A percentile compares a stretch with the other conserved stretches of the same genome.
Evolutionary conservation across 139 green algal genomes (phyloP).

Genomic region (Volvox reticuliferus): DNA sequence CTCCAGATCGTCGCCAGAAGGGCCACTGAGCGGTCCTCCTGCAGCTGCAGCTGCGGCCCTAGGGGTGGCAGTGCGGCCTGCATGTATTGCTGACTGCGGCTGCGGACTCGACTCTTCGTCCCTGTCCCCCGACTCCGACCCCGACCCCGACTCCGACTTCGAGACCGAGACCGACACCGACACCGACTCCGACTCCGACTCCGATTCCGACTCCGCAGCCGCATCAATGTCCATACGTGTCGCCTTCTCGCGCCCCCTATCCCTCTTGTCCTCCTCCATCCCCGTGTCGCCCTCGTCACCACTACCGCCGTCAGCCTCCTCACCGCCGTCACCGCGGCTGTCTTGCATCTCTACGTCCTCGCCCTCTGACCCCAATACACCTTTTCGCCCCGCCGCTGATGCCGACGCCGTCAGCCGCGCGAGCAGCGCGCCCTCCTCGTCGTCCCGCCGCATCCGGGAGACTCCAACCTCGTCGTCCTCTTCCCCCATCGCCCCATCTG

Average conservation of each 20-base stretch:
- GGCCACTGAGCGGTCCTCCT: too few relatives aligned
- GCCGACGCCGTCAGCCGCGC: not conserved
- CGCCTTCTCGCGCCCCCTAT: not conserved
- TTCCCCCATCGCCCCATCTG: not conserved
- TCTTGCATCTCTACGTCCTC: not conserved
- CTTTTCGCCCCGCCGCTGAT: not conserved
- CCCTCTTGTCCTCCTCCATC: too few relatives aligned
- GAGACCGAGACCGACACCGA: too few relatives aligned
- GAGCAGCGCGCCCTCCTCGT: slow-evolving; percentile 28
- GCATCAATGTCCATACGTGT: too few relatives aligned
- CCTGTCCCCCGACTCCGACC: too few relatives aligned
- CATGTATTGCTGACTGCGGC: too few relatives aligned
- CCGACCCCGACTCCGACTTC: too few relatives aligned
- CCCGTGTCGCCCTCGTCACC: not conserved
- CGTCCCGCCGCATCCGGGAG: not conserved
- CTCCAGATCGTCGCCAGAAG: too few relatives aligned
- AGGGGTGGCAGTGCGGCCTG: too few relatives aligned
- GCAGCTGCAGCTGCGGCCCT: too few relatives aligned
- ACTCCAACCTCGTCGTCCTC: slow-evolving; percentile 26
- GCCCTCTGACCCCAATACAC: not conserved
- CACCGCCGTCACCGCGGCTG: not conserved
- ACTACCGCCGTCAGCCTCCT: not conserved
- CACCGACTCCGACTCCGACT: too few relatives aligned
- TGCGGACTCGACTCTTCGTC: too few relatives aligned
- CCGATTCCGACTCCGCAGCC: not conserved